Base-by-base conservation (phyloP, 768 basidiomycete species). In the Podaxis sp. region DNA sequence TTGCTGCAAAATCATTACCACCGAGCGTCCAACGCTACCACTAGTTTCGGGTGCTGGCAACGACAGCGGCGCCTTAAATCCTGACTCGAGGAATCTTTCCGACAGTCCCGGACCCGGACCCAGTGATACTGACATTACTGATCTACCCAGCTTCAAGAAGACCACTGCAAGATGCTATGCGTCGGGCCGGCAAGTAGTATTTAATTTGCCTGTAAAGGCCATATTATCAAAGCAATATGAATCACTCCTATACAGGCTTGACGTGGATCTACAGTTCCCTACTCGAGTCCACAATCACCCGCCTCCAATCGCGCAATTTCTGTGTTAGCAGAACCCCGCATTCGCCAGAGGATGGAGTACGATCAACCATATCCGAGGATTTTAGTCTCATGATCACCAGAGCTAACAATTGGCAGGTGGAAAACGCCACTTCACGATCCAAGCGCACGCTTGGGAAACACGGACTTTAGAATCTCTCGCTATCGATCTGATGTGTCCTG, bases 211-310 rank as follows among this genome's bases (percentile, higher is more conserved):
- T 22, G 5, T 33, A 13, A 57, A 57, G 40, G 40, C 39, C n/a
- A 46, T 46, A 19, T 46, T 19, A 33, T 33, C 33, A 33, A 33
- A 33, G 9, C 33, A 9, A 33, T 33, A 33, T 9, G n/a, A 55
- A n/a, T 15, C 36, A 19, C 36, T 8, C 6, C n/a, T 24, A 9
- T 36, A 22, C 22, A n/a, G n/a, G 12, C 12, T 11, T 28, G 58
- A 52, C 26, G 44, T 54, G 44, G 46, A 62, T 61, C 52, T 42
- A 61, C 30, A 54, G 17, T 44, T 61, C 52, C 52, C 44, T 55
- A 62, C 61, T 54, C 53, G 42, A 62, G 61, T 62, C 61, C 61
- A 59, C 49, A 51, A 38, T 17, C 19, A 26, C 28, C 42, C 46
- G 42, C 56, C 22, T 17, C 8, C 24, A 48, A 17, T 33, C 30